Base-by-base conservation (phyloP, 2,329 filamentous ascomycete species). In the Penicillium sclerotiorum region DNA sequence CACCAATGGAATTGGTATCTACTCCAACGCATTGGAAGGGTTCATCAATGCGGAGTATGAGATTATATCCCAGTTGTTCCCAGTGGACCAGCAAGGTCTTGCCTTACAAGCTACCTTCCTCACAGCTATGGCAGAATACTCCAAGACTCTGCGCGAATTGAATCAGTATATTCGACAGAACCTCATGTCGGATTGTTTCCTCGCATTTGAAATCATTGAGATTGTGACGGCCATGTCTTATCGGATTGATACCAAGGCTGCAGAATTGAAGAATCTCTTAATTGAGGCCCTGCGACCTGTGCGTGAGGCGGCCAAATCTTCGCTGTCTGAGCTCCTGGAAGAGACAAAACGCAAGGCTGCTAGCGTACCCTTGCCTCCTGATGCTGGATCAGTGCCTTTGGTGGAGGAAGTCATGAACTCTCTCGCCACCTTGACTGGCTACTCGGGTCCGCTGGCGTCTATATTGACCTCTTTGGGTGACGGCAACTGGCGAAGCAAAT, bases 151-250 rank as follows among this genome's bases (percentile, higher is more conserved):
- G 46, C 84, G 89, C 22, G 93, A 97, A 64, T 79, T 99, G 25
- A 96, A 97, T 69, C 81, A 83, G 42, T 92, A 96, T 64, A 91
- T 97, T 71, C 91, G 92, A 66, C 77, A 82, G 33, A 92, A 96
- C 65, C 76, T 96, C 32, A 83, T 85, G 58, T 96, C 90, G 0
- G 94, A 99, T 69, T 97, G 93, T 71, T 97, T 90, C 68, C 81
- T 99, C 41, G 91, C 91, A 7, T 99, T 95, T 68, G 94, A 99
- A 67, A 89, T 97, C 25, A 89, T 95, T 25, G 93, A 96, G 63
- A 89, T 96, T 52, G 84, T 97, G 39, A 89, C 90, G 1, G 82
- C 81, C 11, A 79, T 96, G 40, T 91, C 90, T 2, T 86, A 86
- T 48, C 86, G 87, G 32, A 76, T 99, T 4, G 93, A 96, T 56